Percentiles rank a stretch among this genome's conserved stretches.
These are phyloP conservation scores for Colletotrichum cordylinicola DNA, from an alignment of 2,329 filamentous ascomycete species.

Conservation along the genomic window DNA sequence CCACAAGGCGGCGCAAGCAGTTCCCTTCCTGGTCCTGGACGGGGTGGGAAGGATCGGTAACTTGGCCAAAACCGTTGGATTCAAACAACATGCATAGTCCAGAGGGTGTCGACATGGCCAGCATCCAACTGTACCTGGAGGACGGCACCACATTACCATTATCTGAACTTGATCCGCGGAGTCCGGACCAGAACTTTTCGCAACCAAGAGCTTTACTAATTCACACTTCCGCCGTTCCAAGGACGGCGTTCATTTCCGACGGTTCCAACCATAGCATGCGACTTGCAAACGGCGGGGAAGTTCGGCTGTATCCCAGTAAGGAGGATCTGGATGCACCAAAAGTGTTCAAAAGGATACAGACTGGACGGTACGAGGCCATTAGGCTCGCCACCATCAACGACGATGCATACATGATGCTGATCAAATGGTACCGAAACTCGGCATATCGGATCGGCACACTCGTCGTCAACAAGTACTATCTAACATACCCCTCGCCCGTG, in stretches of 20 bases:
- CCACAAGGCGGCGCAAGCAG: neutral
- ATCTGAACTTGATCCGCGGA: neutral
- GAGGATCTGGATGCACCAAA: neutral
- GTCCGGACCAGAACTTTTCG: neutral
- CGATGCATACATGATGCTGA: conserved; percentile 1
- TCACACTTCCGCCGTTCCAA: neutral
- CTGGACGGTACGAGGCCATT: neutral
- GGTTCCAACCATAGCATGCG: neutral
- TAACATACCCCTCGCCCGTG: neutral
- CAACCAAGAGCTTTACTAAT: neutral
- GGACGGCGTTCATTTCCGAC: neutral
- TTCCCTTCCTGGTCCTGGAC: conserved; percentile 4
- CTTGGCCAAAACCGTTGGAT: neutral
- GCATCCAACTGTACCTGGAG: neutral
- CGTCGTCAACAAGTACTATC: neutral
- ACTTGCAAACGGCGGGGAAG: neutral
- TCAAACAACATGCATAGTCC: neutral
- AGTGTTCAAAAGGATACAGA: neutral
- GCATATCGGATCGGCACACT: neutral
- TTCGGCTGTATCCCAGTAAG: neutral
- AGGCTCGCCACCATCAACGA: neutral
- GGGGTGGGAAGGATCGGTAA: neutral
- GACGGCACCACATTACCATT: neutral
- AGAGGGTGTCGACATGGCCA: neutral
- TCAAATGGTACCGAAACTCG: conserved; percentile 1